Percentiles rank a stretch among this genome's conserved stretches.
Conservation (phyloP, 306 rosid species). For the Prunus mume region DNA sequence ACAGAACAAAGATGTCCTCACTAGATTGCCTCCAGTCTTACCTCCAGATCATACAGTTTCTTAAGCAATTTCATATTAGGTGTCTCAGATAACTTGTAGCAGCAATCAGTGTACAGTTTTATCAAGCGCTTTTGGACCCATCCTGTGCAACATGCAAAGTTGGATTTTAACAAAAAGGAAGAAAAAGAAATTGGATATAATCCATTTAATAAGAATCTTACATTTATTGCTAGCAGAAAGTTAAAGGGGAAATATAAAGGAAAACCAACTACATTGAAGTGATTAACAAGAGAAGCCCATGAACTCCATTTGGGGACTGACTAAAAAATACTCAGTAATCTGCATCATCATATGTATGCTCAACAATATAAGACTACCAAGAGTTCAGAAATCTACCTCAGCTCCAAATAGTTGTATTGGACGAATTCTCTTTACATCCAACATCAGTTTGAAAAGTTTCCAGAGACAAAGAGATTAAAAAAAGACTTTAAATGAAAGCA, state of each 20-base stretch:
- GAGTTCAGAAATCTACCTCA: too few relatives aligned
- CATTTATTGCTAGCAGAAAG: not conserved
- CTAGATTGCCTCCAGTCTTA: constrained; percentile 17
- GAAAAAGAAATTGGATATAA: not conserved
- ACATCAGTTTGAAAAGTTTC: too few relatives aligned
- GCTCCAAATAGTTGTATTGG: too few relatives aligned
- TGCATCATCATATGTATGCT: too few relatives aligned
- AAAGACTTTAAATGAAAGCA: too few relatives aligned
- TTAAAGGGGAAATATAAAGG: not conserved
- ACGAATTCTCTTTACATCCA: too few relatives aligned
- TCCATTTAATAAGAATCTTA: not conserved
- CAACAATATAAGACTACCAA: too few relatives aligned
- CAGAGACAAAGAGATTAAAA: too few relatives aligned
- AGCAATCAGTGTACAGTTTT: constrained; percentile 65
- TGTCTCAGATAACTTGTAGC: constrained; percentile 66
- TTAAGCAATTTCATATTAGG: constrained; percentile 73
- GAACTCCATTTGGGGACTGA: too few relatives aligned
- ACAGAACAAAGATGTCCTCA: constrained; percentile 11
- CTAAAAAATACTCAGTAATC: too few relatives aligned
- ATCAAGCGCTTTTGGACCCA: constrained; percentile 87
- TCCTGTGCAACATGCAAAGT: constrained; percentile 38
- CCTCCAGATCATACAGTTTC: constrained; percentile 90
- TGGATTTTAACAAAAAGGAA: not conserved
- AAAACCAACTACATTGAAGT: not conserved
- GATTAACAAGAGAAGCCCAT: too few relatives aligned